Evolutionary conservation across 2,329 filamentous ascomycete species (phyloP).

Genomic region (Plectosphaerella plurivora): DNA sequence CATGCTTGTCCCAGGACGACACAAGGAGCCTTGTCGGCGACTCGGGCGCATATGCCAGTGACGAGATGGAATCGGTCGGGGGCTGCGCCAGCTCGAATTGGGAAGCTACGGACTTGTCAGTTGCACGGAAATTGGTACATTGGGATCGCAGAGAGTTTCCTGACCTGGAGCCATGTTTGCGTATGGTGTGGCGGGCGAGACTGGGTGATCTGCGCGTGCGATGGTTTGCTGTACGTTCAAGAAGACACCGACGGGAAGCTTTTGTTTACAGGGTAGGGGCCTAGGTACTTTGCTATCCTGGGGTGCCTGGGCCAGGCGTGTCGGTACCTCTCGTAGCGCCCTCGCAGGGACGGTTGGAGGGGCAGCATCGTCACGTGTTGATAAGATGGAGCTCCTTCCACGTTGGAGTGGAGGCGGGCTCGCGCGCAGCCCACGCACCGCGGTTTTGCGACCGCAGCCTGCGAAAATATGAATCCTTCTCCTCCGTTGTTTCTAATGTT

Average conservation of each 20-base stretch:
- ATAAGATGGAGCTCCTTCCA: not conserved
- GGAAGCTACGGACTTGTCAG: constrained; percentile 40
- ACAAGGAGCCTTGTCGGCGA: constrained; percentile 77
- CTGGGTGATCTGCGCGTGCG: too few relatives aligned
- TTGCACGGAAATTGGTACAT: not conserved
- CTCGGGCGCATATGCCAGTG: constrained; percentile 77
- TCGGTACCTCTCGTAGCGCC: too few relatives aligned
- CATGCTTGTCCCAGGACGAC: constrained; percentile 88
- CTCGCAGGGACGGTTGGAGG: not conserved
- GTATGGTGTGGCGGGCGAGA: too few relatives aligned
- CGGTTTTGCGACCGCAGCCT: too few relatives aligned
- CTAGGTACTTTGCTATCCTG: not conserved
- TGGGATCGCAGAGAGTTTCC: constrained; percentile 4
- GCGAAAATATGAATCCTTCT: too few relatives aligned
- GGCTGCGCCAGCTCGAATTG: constrained; percentile 82
- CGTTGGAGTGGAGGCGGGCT: too few relatives aligned
- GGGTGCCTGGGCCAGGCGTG: too few relatives aligned
- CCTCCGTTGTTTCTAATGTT: too few relatives aligned
- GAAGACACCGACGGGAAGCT: not conserved
- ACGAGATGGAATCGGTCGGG: constrained; percentile 82
- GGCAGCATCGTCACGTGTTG: constrained; percentile 3
- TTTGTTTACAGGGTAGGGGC: constrained; percentile 1
- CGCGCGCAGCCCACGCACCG: too few relatives aligned
- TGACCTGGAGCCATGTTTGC: constrained; percentile 36
- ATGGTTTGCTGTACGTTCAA: not conserved